Base-by-base conservation (phyloP, 176 grass and related monocot species). In the Musa schizocarpa region DNA sequence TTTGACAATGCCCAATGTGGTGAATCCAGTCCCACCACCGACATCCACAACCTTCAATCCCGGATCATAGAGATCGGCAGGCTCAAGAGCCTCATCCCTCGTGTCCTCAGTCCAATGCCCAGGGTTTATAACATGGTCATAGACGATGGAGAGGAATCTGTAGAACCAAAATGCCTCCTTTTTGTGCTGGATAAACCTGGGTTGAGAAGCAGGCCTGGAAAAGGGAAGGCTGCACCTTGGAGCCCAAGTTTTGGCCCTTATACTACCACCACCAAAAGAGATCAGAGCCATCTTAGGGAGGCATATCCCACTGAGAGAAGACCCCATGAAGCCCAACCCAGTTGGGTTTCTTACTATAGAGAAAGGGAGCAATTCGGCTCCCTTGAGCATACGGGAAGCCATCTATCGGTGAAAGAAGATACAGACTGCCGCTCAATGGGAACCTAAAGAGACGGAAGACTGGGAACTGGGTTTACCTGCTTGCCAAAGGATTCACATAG, bases 111-210 rank as follows among this genome's bases (percentile, higher is more conserved):
- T 99, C 91, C 88, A 99, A 79, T 99, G 96, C 69, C 87, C 86
- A 57, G 88, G 96, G 83, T 92, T 99, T 79, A 95, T 81, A 73
- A 95, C 75, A 81, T 99, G 91, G 81, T 99, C 91, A 66, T 99
- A 99, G 1, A 89, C 88, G 65, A 99, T 89, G 69, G 96, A 99
- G 62, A 99, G 83, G 74, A 99, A 92, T 16, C 88, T 85, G 68
- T 99, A 99, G 88, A 99, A 99, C 96, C 96, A 99, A 81, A 99
- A 92, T n/a, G 96, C 96, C 83, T 99, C 91, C 86, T 99, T 87
- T 79, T 99, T 99, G 91, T 95, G 96, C 81, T 95, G 91, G 76
- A 99, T 99, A 83, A 99, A 99, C 26, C 96, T 83, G 59, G 88
- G 88, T 68, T 86, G 84, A 5, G 81, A 77, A 2, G 78, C 53